Conservation (phyloP, 768 basidiomycete genomes). For the Coprinopsis marcescibilis region DNA sequence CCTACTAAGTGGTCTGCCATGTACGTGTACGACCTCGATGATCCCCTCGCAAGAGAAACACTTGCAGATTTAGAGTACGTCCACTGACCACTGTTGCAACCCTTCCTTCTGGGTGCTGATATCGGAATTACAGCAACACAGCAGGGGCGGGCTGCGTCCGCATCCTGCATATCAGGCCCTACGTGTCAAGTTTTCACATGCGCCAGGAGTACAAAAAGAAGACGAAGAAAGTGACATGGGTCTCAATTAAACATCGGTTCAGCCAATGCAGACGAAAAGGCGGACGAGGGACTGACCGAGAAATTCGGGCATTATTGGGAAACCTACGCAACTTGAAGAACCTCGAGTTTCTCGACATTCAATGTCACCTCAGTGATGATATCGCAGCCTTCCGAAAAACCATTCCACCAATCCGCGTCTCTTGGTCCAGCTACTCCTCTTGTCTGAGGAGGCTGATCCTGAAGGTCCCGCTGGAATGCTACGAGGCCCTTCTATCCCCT, state of each 20-base stretch:
- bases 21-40: background rate
- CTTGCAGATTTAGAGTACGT: background rate
- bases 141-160: background rate
- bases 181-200: background rate
- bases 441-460: background rate
- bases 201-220: background rate
- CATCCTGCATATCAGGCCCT: slow-evolving; percentile 1
- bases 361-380: slow-evolving; percentile 5
- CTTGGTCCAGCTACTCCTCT: background rate
- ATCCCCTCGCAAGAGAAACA: background rate
- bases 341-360: slow-evolving; percentile 1
- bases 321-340: slow-evolving; percentile 4
- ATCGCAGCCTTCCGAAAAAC: background rate
- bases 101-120: no score
- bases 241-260: background rate
- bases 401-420: slow-evolving; percentile 1
- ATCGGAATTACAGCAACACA: background rate
- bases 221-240: background rate
- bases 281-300: background rate
- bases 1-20: no score
- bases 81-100: no score
- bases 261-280: background rate
- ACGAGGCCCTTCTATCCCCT: background rate
- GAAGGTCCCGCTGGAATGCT: slow-evolving; percentile 5
- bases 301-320: background rate